Evolutionary conservation across 1,284 basidiomycete species (phyloP), one percentile per base, ranked within the genome.

Genomic region (Inonotus obliquus): DNA sequence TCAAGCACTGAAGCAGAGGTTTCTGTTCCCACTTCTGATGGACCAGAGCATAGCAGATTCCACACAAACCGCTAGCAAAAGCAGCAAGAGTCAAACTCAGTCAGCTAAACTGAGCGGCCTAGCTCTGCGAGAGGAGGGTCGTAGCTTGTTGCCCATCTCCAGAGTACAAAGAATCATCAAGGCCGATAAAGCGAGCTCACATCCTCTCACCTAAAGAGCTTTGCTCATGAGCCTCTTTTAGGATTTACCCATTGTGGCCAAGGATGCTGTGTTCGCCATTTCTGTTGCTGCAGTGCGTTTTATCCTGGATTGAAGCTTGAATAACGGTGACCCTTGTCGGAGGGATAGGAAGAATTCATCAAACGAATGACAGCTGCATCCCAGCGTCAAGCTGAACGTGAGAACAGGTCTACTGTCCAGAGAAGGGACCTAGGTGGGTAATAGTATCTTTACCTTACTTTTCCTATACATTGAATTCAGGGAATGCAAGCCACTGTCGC

Each of bases 111-210:
- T 14, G 17, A 27, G n/a, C 9, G 11, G 7, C 19, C 5, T 44
- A 14, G 29, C 39, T 25, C 37, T 51, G 51, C 65, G 83, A 60
- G 81, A 81, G 59, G 73, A 75, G 27, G 90, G 90, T 21, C 89
- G 84, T 69, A 84, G 88, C 0, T 60, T 87, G 25, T 71, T 92
- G 27, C 90, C 90, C 0, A 78, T 89, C 63, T 77, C 87, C 4
- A 81, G 87, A 66, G 89, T 92, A 35, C 89, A 90, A 69, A 87
- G 80, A 72, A 89, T 92, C 39, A 79, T 92, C 65, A 92, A 89
- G 68, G 90, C 86, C 14, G 90, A 92, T 72, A 88, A 85, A 78
- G 89, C 83, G 62, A 56, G 73, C 9, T 32, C 9, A 32, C 32
- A 67, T 9, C 55, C 19, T 48, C 35, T 41, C 44, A 21, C 25